These are phyloP conservation scores for Neurospora pannonica DNA, from an alignment of 495 filamentous ascomycete species.

Conservation along the genomic window DNA sequence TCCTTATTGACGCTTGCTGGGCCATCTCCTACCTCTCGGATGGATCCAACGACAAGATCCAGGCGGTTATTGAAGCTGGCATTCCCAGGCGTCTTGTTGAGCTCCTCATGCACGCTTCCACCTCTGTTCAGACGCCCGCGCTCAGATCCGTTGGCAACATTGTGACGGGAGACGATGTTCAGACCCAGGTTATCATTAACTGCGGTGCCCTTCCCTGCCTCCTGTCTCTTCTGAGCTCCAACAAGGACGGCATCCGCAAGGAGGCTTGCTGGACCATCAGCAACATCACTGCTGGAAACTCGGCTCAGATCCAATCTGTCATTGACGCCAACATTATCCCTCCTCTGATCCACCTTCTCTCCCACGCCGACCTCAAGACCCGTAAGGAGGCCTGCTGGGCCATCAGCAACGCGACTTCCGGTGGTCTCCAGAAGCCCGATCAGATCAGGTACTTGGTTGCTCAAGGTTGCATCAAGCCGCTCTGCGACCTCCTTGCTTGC, in stretches of 20 bases:
- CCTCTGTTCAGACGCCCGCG: slow-evolving; percentile 95
- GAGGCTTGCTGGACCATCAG: slow-evolving; percentile 99
- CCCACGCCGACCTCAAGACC: slow-evolving; percentile 97
- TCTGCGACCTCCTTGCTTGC: slow-evolving; percentile 92
- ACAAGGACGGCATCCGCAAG: slow-evolving; percentile 98
- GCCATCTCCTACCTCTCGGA: slow-evolving; percentile 99
- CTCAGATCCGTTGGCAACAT: slow-evolving; percentile 98
- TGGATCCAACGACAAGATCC: slow-evolving; percentile 98
- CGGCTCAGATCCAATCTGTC: slow-evolving; percentile 92
- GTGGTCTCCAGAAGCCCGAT: slow-evolving; percentile 95
- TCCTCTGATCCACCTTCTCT: slow-evolving; percentile 88
- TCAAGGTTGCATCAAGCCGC: slow-evolving; percentile 91
- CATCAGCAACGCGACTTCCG: slow-evolving; percentile 97
- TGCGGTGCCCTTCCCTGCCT: slow-evolving; percentile 87
- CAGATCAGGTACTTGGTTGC: slow-evolving; percentile 93
- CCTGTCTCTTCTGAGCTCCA: slow-evolving; percentile 84
- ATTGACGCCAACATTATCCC: slow-evolving; percentile 96
- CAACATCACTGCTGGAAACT: slow-evolving; percentile 97
- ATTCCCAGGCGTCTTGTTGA: slow-evolving; percentile 96
- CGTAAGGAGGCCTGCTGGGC: slow-evolving; percentile 99
- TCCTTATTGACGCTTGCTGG: slow-evolving; percentile 99
- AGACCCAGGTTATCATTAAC: slow-evolving; percentile 99
- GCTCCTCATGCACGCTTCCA: slow-evolving; percentile 97
- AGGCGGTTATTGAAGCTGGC: slow-evolving; percentile 96
- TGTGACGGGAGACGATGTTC: slow-evolving; percentile 96